Conservation (phyloP, 805 yeast genomes). For the Zygosaccharomyces kombuchaensis region DNA sequence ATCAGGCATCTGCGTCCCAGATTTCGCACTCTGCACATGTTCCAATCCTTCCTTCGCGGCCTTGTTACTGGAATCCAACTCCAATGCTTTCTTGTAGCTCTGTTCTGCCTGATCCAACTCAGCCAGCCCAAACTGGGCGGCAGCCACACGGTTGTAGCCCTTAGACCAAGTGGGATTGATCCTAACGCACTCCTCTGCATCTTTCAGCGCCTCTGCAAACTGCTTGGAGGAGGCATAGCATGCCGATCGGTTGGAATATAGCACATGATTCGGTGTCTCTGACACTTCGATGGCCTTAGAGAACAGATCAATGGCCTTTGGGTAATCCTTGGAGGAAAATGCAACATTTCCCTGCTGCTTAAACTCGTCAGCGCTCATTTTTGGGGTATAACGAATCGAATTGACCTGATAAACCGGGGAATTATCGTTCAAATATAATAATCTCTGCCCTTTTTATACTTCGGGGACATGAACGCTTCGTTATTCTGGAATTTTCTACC, state of each 20-base stretch:
- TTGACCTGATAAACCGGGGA: not conserved
- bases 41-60: conserved; percentile 82
- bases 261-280: conserved; percentile 80
- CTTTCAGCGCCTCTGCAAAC: conserved; percentile 69
- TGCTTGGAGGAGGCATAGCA: conserved; percentile 75
- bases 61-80: conserved; percentile 73
- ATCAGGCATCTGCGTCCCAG: conserved; percentile 55
- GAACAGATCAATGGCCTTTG: conserved; percentile 74
- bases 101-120: conserved; percentile 68
- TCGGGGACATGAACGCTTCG: conserved; percentile 4
- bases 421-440: not conserved
- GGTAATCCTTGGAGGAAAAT: conserved; percentile 81
- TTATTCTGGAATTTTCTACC: conserved; percentile 18
- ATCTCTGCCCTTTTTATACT: conserved; percentile 8
- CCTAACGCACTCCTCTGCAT: conserved; percentile 78
- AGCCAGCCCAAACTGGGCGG: conserved; percentile 87
- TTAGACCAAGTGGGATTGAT: conserved; percentile 90
- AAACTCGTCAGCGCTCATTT: conserved; percentile 62
- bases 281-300: conserved; percentile 84
- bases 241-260: conserved; percentile 92
- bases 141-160: conserved; percentile 89
- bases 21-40: conserved; percentile 56
- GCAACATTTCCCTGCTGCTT: conserved; percentile 94
- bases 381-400: not conserved
- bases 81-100: conserved; percentile 73